A percentile compares a stretch with the other conserved stretches of the same genome.
Conservation (phyloP, 2,329 filamentous ascomycete genomes). For the Claviceps cyperi region DNA sequence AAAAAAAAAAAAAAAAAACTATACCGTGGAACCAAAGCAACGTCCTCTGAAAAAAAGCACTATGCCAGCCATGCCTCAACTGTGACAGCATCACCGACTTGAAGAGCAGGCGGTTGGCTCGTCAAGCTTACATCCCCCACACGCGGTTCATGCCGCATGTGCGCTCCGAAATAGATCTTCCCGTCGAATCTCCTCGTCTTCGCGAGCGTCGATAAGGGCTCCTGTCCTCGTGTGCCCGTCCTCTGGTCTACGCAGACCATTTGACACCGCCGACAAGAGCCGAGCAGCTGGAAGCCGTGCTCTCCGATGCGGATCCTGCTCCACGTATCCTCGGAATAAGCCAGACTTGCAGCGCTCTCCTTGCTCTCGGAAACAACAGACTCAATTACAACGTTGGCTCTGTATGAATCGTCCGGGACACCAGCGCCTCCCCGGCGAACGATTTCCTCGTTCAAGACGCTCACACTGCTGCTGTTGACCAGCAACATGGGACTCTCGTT, state of each 20-base stretch:
- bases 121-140: constrained; percentile 6
- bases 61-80: constrained; percentile 9
- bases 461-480: constrained; percentile 67
- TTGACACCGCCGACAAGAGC: constrained; percentile 76
- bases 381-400: constrained; percentile 69
- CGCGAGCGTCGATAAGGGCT: constrained; percentile 77
- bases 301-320: constrained; percentile 48
- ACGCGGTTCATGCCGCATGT: constrained; percentile 42
- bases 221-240: constrained; percentile 61
- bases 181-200: constrained; percentile 75
- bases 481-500: constrained; percentile 91
- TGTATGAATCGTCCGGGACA: constrained; percentile 62
- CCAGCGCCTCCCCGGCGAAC: constrained; percentile 43
- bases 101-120: constrained; percentile 25
- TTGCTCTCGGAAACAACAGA: constrained; percentile 17
- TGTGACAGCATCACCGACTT: constrained; percentile 31
- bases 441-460: constrained; percentile 62
- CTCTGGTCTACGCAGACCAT: constrained; percentile 92
- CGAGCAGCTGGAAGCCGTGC: constrained; percentile 56
- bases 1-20: neutral
- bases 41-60: neutral
- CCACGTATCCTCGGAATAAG: constrained; percentile 79
- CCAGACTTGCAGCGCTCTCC: constrained; percentile 23
- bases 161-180: constrained; percentile 80
- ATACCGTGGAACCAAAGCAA: neutral